phyloP scores from a whole-genome alignment of 208 protist genomes.

The Leishmania major region DNA sequence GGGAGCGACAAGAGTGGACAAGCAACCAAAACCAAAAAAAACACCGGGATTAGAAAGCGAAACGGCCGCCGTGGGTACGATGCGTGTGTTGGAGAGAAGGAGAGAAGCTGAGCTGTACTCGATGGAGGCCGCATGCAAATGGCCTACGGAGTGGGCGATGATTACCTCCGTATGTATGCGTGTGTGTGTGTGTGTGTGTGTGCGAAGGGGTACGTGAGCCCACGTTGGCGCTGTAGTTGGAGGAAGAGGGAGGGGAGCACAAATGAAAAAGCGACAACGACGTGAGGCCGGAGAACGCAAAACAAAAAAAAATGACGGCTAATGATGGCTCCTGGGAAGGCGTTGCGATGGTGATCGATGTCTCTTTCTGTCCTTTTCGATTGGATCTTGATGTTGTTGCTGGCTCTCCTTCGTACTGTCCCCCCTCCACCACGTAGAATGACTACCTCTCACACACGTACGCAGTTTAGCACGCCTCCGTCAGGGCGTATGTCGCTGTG shows the following conservation, averaged over 20 bases:
- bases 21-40: background rate
- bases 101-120: background rate
- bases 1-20: background rate
- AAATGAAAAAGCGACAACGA: background rate
- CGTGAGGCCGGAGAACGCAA: background rate
- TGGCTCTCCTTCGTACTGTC: background rate
- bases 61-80: background rate
- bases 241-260: background rate
- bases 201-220: background rate
- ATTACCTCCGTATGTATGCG: background rate
- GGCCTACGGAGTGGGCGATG: background rate
- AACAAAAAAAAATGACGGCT: background rate
- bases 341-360: background rate
- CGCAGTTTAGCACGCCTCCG: background rate
- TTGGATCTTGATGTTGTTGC: background rate
- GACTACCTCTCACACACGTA: background rate
- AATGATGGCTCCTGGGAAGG: background rate
- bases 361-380: background rate
- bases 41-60: background rate
- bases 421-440: background rate
- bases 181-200: background rate
- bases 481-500: background rate
- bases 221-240: background rate
- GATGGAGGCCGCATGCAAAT: background rate
- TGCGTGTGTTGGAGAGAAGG: background rate